Evolutionary conservation across 2,329 filamentous ascomycete species (phyloP).

Genomic region (Fusarium lateritium): DNA sequence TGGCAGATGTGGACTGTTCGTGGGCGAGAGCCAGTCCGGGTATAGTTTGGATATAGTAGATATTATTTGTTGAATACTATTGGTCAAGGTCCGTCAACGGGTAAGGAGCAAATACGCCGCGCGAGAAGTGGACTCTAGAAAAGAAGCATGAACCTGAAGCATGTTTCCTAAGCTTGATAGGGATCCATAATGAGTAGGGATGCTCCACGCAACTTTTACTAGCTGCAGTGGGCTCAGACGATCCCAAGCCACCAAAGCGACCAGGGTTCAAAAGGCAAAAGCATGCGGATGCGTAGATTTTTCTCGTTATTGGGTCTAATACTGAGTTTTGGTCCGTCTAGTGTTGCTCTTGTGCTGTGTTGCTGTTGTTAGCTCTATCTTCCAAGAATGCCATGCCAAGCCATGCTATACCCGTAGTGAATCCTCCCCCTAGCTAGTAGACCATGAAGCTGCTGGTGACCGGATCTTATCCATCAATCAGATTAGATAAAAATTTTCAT

Average conservation of each 20-base stretch:
- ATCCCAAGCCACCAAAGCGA: slow-evolving; percentile 25
- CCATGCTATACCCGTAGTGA: background rate
- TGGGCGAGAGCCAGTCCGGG: slow-evolving; percentile 1
- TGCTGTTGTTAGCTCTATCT: slow-evolving; percentile 12
- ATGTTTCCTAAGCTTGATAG: background rate
- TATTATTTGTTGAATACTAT: background rate
- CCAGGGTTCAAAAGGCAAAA: slow-evolving; percentile 14
- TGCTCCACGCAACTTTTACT: slow-evolving; percentile 10
- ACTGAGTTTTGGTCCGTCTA: background rate
- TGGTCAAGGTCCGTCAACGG: background rate
- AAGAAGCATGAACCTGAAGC: background rate
- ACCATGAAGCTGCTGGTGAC: slow-evolving; percentile 12
- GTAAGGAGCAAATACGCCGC: background rate
- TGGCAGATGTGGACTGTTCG: too few relatives aligned
- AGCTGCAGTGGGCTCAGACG: slow-evolving; percentile 26
- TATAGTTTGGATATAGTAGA: background rate
- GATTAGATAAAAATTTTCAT: slow-evolving; percentile 42
- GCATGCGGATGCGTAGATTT: slow-evolving; percentile 1
- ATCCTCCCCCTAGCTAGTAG: too few relatives aligned
- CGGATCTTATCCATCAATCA: slow-evolving; percentile 46
- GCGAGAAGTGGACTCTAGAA: background rate
- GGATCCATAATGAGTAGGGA: slow-evolving; percentile 6
- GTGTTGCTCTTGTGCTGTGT: background rate
- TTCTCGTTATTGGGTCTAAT: background rate
- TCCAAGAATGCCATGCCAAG: slow-evolving; percentile 6